Base-by-base conservation (phyloP, 2,329 filamentous ascomycete species). In the Pseudopyricularia cyperi region DNA sequence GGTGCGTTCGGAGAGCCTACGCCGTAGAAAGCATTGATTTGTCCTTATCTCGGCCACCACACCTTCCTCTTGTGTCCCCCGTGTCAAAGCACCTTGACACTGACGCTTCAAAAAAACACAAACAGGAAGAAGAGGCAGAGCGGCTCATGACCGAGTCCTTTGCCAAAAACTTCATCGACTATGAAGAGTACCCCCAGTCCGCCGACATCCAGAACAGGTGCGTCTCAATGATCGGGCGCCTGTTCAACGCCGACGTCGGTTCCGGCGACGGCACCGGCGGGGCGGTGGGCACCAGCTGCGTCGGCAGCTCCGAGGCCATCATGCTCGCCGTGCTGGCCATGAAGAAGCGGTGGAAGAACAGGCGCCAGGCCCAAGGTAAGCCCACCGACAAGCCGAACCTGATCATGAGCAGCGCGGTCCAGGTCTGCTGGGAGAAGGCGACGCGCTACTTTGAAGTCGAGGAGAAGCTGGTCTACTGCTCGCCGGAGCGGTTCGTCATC, bases 381-480 rank as follows among this genome's bases (percentile, higher is more conserved):
- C 79, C 89, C 52, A 79, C 67, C 55, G 87, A 89, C 56, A 77
- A 78, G 46, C 91, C 91, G 52, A 97, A 97, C 70, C 84, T 97
- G 55, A 73, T 97, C 73, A 96, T 97, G 91, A 93, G 87, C 61
- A 89, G 87, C 26, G 90, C 91, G 32, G 91, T 96, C 2, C 91
- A 97, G 70, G 91, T 96, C 39, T 95, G 89, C 75, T 96, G 90
- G 90, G 89, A 96, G 68, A 96, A 96, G 73, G 84, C 85, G 0
- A 81, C 85, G 4, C 77, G 89, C 50, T 95, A 94, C 71, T 93
- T 95, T 61, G 91, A 97, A 62, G 79, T 96, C 42, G 91, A 96
- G 59, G 90, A 96, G 73, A 88, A 87, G 69, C 89, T 78, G 8
- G 79, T 83, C 32, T 82, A 79, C 66, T 84, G 80, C 67, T 77